Conservation (phyloP, 257 asterid species). For the Anisodus tanguticus region DNA sequence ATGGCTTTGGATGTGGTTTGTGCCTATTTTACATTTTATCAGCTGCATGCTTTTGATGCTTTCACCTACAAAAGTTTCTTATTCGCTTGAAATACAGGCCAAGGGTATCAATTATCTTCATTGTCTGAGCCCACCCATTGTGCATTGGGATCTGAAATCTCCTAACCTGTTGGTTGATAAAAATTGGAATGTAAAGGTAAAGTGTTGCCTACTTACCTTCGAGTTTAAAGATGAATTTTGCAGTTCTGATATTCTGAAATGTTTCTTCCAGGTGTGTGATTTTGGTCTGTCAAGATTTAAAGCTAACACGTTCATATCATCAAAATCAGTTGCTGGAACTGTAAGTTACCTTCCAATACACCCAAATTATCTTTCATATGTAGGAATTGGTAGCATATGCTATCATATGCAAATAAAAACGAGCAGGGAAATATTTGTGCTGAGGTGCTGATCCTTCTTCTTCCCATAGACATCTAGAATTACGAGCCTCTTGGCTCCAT, state of each 20-base stretch:
- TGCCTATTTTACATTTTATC: constrained; percentile 26
- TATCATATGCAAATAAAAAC: not conserved
- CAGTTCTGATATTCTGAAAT: not conserved
- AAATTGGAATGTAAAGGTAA: constrained; percentile 91
- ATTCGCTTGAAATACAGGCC: constrained; percentile 53
- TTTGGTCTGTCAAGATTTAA: constrained; percentile 92
- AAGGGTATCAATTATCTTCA: constrained; percentile 93
- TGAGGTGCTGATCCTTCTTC: not conserved
- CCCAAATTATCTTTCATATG: not conserved
- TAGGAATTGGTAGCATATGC: not conserved
- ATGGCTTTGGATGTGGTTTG: constrained; percentile 98
- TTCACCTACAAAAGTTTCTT: constrained; percentile 28
- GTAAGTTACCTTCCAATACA: constrained; percentile 51
- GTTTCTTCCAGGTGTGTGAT: constrained; percentile 72
- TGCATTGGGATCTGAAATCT: constrained; percentile 93
- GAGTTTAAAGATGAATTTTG: not conserved
- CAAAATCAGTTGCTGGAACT: constrained; percentile 96
- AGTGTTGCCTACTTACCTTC: not conserved
- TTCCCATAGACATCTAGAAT: not conserved
- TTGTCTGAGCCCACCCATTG: constrained; percentile 77
- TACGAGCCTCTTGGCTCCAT: constrained; percentile 17
- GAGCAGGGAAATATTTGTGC: not conserved
- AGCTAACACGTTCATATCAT: constrained; percentile 88
- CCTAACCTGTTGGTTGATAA: constrained; percentile 91
- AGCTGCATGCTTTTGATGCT: constrained; percentile 2